Conservation (phyloP, 805 yeast species). For the Priceomyces medius region DNA sequence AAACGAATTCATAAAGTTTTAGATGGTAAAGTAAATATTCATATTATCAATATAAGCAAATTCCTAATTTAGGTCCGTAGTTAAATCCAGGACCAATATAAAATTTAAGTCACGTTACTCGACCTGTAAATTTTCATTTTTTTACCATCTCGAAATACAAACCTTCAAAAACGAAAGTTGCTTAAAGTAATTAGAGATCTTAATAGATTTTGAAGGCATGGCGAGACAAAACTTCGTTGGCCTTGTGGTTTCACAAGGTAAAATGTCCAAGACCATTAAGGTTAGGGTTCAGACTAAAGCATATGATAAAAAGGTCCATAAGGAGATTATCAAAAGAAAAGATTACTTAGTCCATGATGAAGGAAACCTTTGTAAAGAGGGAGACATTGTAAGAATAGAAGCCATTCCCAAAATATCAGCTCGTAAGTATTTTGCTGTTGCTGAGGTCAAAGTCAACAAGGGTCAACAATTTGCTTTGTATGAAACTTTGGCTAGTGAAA, state of each 20-base stretch:
- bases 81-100: too few relatives aligned
- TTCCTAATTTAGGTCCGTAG: too few relatives aligned
- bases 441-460: conserved; percentile 82
- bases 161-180: background rate
- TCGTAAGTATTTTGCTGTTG: conserved; percentile 82
- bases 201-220: conserved; percentile 42
- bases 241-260: conserved; percentile 91
- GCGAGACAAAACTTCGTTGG: conserved; percentile 91
- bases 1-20: too few relatives aligned
- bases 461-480: conserved; percentile 90
- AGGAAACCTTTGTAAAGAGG: conserved; percentile 86
- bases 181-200: background rate
- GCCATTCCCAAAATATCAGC: conserved; percentile 82
- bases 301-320: conserved; percentile 69
- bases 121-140: background rate
- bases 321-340: conserved; percentile 73
- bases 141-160: background rate
- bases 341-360: conserved; percentile 94
- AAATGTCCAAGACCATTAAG: conserved; percentile 92
- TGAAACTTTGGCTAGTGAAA: conserved; percentile 66
- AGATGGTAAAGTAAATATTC: too few relatives aligned
- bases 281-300: conserved; percentile 80
- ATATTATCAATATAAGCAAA: too few relatives aligned
- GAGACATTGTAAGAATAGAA: conserved; percentile 92
- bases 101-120: too few relatives aligned